These are phyloP conservation scores for Ceratocystiopsis minuta DNA, from an alignment of 2,329 filamentous ascomycete genomes.

Conservation along the genomic window DNA sequence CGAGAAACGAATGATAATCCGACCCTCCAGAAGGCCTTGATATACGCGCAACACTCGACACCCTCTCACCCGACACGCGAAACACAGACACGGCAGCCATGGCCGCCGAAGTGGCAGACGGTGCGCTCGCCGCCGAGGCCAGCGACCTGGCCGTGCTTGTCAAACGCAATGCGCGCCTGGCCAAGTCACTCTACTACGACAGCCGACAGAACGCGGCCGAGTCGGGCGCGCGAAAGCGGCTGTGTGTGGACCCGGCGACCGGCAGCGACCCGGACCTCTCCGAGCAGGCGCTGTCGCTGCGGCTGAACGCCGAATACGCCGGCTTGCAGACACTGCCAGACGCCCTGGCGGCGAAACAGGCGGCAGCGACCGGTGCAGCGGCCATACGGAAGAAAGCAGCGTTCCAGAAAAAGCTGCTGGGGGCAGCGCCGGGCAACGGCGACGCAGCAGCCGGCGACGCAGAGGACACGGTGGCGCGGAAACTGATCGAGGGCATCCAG, in stretches of 20 bases:
- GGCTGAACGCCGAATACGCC: conserved; percentile 58
- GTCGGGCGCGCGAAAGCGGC: conserved; percentile 13
- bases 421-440: conserved; percentile 11
- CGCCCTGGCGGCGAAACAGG: conserved; percentile 62
- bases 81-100: conserved; percentile 6
- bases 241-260: conserved; percentile 20
- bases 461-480: conserved; percentile 32
- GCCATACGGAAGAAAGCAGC: conserved; percentile 22
- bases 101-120: conserved; percentile 14
- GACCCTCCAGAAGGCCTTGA: too few relatives aligned
- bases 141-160: conserved; percentile 20
- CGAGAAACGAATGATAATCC: too few relatives aligned
- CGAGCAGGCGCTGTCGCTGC: conserved; percentile 29
- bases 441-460: conserved; percentile 12
- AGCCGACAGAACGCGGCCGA: conserved; percentile 1
- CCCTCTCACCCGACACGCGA: neutral
- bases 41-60: neutral
- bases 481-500: conserved; percentile 48
- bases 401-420: conserved; percentile 24
- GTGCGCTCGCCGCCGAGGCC: conserved; percentile 8
- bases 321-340: conserved; percentile 61
- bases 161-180: conserved; percentile 22
- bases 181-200: conserved; percentile 22
- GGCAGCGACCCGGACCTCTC: conserved; percentile 20
- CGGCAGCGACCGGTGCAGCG: conserved; percentile 41